Evolutionary conservation across 2,329 filamentous ascomycete genomes (phyloP).

Genomic region (Rhinocladiella similis): DNA sequence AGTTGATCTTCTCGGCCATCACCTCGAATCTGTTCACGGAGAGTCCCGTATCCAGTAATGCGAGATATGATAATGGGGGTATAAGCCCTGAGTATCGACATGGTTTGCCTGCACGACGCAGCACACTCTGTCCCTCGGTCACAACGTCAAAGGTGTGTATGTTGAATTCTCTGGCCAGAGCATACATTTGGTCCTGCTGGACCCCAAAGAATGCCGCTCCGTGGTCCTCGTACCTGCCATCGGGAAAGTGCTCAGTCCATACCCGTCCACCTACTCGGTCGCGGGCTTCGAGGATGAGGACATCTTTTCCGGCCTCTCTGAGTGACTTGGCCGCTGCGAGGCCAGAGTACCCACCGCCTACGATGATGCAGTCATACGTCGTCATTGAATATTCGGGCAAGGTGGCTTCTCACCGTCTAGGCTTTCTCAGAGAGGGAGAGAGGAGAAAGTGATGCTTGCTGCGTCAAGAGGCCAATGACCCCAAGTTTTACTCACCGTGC

Average conservation of each 20-base stretch:
- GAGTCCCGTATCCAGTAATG: neutral
- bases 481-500: too few relatives aligned
- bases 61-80: neutral
- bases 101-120: neutral
- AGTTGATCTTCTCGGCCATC: neutral
- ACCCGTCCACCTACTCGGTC: constrained; percentile 26
- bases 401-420: too few relatives aligned
- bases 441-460: too few relatives aligned
- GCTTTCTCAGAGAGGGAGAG: too few relatives aligned
- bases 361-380: constrained; percentile 30
- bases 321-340: constrained; percentile 37
- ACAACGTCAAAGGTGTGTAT: constrained; percentile 17
- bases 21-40: neutral
- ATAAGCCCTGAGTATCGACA: neutral
- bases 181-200: constrained; percentile 29
- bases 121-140: neutral
- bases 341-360: constrained; percentile 47
- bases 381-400: neutral
- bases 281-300: constrained; percentile 22
- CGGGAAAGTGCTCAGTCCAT: constrained; percentile 15
- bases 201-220: constrained; percentile 33
- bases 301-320: constrained; percentile 8
- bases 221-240: constrained; percentile 28
- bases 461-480: too few relatives aligned
- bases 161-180: constrained; percentile 25